Conservation (phyloP, 495 filamentous ascomycete genomes). For the Hyaloscypha hepaticicola region DNA sequence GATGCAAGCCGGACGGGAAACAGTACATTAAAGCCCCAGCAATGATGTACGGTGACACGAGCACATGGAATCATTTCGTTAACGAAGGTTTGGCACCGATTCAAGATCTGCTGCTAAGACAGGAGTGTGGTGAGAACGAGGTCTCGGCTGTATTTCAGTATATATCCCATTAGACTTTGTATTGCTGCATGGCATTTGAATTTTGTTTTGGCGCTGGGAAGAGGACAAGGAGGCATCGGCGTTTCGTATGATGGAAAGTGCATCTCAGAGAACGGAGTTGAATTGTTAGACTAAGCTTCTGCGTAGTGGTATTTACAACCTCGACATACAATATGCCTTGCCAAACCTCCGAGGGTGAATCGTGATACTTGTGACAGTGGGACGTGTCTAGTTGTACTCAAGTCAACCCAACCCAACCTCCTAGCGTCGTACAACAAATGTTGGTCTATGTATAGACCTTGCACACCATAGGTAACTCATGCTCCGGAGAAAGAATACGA, state of each 20-base stretch:
- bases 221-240: neutral
- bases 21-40: conserved; percentile 88
- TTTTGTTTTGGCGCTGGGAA: conserved; percentile 2
- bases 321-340: neutral
- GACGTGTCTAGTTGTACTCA: neutral
- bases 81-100: conserved; percentile 77
- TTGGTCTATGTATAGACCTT: too few relatives aligned
- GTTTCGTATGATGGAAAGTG: neutral
- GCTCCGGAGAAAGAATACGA: too few relatives aligned
- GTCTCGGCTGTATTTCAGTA: conserved; percentile 98
- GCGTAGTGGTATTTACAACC: neutral
- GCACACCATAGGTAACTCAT: too few relatives aligned
- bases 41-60: conserved; percentile 96
- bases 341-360: neutral
- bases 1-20: conserved; percentile 81
- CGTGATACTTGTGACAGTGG: neutral
- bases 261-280: neutral
- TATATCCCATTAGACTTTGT: conserved; percentile 74
- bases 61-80: conserved; percentile 96
- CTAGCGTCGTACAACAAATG: neutral
- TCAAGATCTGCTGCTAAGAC: conserved; percentile 87
- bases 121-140: conserved; percentile 75
- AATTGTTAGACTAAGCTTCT: neutral
- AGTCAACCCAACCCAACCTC: neutral
- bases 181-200: neutral